Conservation (phyloP, 768 basidiomycete genomes). For the Kwoniella dejecticola region DNA sequence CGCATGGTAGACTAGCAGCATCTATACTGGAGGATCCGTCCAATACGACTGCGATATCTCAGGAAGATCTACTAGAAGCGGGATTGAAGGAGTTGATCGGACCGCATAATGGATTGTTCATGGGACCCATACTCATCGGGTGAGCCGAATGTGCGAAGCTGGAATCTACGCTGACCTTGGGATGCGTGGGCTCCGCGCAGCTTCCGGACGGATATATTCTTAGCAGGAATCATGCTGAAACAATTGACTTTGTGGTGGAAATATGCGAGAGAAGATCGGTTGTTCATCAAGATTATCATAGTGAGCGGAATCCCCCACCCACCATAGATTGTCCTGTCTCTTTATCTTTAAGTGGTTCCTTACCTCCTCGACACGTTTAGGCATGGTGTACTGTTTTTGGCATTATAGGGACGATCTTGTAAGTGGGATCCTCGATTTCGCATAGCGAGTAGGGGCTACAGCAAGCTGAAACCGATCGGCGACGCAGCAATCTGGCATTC, state of each 20-base stretch:
- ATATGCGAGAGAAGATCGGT: conserved; percentile 5
- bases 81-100: neutral
- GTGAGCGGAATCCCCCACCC: neutral
- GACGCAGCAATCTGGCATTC: conserved; percentile 2
- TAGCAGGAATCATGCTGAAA: conserved; percentile 1
- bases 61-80: neutral
- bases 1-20: neutral
- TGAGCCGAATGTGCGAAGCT: neutral
- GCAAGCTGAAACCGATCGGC: too few species aligned
- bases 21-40: neutral
- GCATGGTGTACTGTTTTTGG: conserved; percentile 3
- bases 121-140: conserved; percentile 7
- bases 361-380: too few species aligned
- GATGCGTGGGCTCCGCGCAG: neutral
- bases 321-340: neutral
- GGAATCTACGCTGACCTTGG: neutral
- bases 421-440: neutral
- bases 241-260: neutral
- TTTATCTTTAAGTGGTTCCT: too few species aligned
- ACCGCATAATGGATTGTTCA: neutral
- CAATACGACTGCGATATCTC: neutral
- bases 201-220: neutral
- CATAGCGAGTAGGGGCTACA: too few species aligned
- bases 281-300: conserved; percentile 3
- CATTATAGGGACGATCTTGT: neutral